Conservation (phyloP, 1,284 basidiomycete genomes). For the Fomitopsis palustris region DNA sequence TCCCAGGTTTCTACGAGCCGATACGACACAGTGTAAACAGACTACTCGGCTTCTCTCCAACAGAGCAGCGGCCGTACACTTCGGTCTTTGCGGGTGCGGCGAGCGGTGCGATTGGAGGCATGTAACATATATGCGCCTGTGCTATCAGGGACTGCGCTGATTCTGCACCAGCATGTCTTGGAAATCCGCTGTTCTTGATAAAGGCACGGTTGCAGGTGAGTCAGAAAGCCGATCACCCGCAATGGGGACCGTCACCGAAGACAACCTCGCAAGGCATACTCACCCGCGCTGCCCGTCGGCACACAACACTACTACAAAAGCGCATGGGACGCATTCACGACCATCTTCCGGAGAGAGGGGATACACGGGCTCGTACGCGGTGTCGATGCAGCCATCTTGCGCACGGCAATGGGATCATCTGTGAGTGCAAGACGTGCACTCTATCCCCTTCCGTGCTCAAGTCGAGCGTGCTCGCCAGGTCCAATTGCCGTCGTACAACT, state of each 20-base stretch:
- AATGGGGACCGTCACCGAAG: background rate
- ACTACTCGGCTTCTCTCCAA: slow-evolving; percentile 58
- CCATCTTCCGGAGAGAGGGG: slow-evolving; percentile 79
- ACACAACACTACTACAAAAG: slow-evolving; percentile 90
- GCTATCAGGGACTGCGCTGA: background rate
- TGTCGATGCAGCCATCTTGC: slow-evolving; percentile 89
- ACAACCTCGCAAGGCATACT: slow-evolving; percentile 65
- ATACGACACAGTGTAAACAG: slow-evolving; percentile 75
- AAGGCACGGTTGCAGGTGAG: slow-evolving; percentile 95
- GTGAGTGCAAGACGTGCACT: slow-evolving; percentile 32
- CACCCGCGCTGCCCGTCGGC: slow-evolving; percentile 90
- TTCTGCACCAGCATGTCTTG: slow-evolving; percentile 40
- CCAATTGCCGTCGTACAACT: slow-evolving; percentile 95
- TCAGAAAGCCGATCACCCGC: slow-evolving; percentile 5
- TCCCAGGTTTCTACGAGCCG: slow-evolving; percentile 91
- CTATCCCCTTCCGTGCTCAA: background rate
- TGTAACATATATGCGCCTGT: slow-evolving; percentile 16
- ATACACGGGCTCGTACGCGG: slow-evolving; percentile 83
- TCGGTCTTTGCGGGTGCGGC: slow-evolving; percentile 84
- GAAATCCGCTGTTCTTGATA: slow-evolving; percentile 94
- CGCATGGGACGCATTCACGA: slow-evolving; percentile 77
- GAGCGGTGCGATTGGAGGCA: slow-evolving; percentile 89
- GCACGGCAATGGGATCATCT: slow-evolving; percentile 92
- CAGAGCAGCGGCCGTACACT: slow-evolving; percentile 68
- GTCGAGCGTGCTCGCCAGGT: slow-evolving; percentile 43